phyloP scores from a whole-genome alignment of 1,284 basidiomycete genomes.

The Ustilago trichophora region DNA sequence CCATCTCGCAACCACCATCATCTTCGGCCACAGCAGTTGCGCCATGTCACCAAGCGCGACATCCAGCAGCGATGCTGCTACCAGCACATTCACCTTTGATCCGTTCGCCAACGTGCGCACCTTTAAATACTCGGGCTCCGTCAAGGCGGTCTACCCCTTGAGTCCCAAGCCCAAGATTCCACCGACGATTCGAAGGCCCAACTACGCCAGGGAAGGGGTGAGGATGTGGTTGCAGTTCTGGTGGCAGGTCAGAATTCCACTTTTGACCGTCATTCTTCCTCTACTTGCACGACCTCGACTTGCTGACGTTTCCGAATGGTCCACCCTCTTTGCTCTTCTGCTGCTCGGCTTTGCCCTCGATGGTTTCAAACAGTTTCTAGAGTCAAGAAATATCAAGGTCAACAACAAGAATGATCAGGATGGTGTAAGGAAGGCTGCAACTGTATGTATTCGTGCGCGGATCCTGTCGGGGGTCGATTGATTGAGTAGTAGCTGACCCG shows the following conservation, averaged over 20 bases:
- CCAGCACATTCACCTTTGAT: slow-evolving; percentile 43
- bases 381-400: slow-evolving; percentile 60
- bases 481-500: too few relatives aligned
- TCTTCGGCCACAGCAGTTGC: neutral
- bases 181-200: slow-evolving; percentile 58
- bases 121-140: slow-evolving; percentile 58
- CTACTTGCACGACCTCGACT: neutral
- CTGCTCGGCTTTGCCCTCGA: slow-evolving; percentile 37
- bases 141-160: slow-evolving; percentile 62
- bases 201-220: slow-evolving; percentile 66
- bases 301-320: slow-evolving; percentile 22
- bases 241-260: slow-evolving; percentile 55
- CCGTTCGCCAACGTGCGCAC: slow-evolving; percentile 51
- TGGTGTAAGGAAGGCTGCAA: slow-evolving; percentile 58
- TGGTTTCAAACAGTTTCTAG: slow-evolving; percentile 51
- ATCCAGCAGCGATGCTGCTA: slow-evolving; percentile 1
- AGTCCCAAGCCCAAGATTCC: slow-evolving; percentile 60
- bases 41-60: slow-evolving; percentile 33
- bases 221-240: slow-evolving; percentile 44
- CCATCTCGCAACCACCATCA: slow-evolving; percentile 6
- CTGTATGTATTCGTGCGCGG: slow-evolving; percentile 14
- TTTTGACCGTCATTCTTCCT: slow-evolving; percentile 33
- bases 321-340: slow-evolving; percentile 21
- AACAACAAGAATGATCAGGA: slow-evolving; percentile 57
- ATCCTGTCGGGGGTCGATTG: too few relatives aligned